Base-by-base conservation (phyloP, 805 yeast genomes). In the Kuraishia hungarica region DNA sequence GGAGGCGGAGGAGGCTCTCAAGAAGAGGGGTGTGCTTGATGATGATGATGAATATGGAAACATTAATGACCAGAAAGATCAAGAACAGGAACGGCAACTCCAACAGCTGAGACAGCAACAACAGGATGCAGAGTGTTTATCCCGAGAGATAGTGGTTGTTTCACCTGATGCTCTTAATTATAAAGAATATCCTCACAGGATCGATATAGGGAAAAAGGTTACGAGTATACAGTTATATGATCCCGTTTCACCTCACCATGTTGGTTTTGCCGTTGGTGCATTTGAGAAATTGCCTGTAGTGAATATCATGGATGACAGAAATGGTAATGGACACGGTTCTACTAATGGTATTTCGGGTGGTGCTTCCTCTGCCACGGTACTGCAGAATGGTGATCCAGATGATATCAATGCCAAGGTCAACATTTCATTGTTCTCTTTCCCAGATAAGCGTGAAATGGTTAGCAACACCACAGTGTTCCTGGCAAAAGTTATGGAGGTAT, bases 181-280 rank as follows among this genome's bases (percentile, higher is more conserved):
- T 13, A 84, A 82, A 59, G 93, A 86, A 63, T 72, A 79, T 1
- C 87, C 93, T 0, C 97, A 91, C 63, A 84, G 91, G 0, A 74
- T 81, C 4, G 96, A 91, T 66, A 67, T 80, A 39, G 76, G 86
- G 2, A 89, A 89, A 64, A 93, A 91, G 61, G 76, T 85, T 1
- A 88, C 87, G 1, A 76, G 86, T 2, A 92, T 90, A 81, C 52
- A 76, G 83, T 21, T 93, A 84, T 75, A 84, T 64, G 88, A 85
- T 55, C 97, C 98, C 0, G 87, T 90, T 1, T 86, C 96, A 43
- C 89, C 99, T 0, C 97, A 92, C 61, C 97, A 93, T 68, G 76
- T 94, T 21, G 98, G 98, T 0, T 94, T 96, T 85, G 92, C 96
- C 0, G 81, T 91, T 2, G 99, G 98, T 0, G 86, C 96, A 1